Conservation (phyloP, 1,284 basidiomycete genomes). For the Tilletia walkeri region DNA sequence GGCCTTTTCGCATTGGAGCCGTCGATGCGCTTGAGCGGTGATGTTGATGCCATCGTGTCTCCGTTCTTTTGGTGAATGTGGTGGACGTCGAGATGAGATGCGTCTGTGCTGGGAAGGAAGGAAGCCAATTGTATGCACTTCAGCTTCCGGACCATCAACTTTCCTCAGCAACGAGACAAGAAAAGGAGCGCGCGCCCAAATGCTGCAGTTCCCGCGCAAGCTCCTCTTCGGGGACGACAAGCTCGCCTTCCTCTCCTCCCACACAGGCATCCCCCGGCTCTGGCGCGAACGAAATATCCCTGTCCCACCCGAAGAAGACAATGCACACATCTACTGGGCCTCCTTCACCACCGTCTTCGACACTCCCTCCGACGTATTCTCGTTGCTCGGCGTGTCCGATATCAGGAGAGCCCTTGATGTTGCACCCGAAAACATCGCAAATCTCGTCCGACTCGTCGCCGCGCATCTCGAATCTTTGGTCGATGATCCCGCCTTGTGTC, state of each 20-base stretch:
- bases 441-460: constrained; percentile 43
- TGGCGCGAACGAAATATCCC: constrained; percentile 45
- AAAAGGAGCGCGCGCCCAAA: not conserved
- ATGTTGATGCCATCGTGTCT: not conserved
- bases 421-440: constrained; percentile 47
- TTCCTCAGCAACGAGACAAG: too few species aligned
- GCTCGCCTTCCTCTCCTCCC: constrained; percentile 31
- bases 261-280: constrained; percentile 41
- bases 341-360: constrained; percentile 37
- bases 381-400: constrained; percentile 37
- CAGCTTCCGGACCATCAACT: not conserved
- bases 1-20: constrained; percentile 4
- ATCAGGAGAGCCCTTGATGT: constrained; percentile 32
- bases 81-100: not conserved
- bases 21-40: constrained; percentile 15
- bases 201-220: constrained; percentile 32
- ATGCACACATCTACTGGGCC: constrained; percentile 46
- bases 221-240: constrained; percentile 35
- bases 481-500: constrained; percentile 39
- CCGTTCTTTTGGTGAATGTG: not conserved
- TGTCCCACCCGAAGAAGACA: constrained; percentile 17
- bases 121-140: not conserved
- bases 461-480: constrained; percentile 48
- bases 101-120: not conserved
- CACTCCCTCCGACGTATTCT: constrained; percentile 40